phyloP scores from a whole-genome alignment of 2,329 filamentous ascomycete genomes.

The Penicillium crustosum region DNA sequence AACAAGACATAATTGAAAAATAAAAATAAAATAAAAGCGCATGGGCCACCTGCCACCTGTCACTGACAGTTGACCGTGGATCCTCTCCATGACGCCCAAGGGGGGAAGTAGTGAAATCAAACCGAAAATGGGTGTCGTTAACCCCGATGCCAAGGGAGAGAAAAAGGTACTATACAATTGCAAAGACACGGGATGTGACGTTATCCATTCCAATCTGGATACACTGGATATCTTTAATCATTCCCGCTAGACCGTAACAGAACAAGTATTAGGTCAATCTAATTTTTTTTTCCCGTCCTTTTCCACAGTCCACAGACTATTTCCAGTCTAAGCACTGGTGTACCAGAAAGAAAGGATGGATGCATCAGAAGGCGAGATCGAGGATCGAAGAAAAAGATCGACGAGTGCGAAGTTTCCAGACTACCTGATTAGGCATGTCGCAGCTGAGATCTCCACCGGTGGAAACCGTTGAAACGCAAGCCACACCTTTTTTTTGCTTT shows the following conservation, averaged over 20 bases:
- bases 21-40: slow-evolving; percentile 1
- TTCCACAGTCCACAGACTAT: slow-evolving; percentile 14
- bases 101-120: not conserved
- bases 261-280: slow-evolving; percentile 15
- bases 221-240: not conserved
- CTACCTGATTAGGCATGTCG: slow-evolving; percentile 20
- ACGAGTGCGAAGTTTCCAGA: slow-evolving; percentile 16
- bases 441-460: slow-evolving; percentile 21
- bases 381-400: slow-evolving; percentile 20
- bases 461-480: slow-evolving; percentile 29
- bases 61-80: slow-evolving; percentile 19
- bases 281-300: slow-evolving; percentile 19
- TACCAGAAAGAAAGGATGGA: slow-evolving; percentile 9
- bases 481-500: slow-evolving; percentile 26
- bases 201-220: not conserved
- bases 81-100: slow-evolving; percentile 5
- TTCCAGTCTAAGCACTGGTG: slow-evolving; percentile 15
- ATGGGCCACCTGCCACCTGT: slow-evolving; percentile 29
- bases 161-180: not conserved
- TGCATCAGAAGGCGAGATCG: slow-evolving; percentile 13
- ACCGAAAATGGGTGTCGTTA: not conserved
- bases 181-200: slow-evolving; percentile 12
- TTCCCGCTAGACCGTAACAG: not conserved
- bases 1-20: not conserved
- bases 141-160: not conserved